Conservation (phyloP, 2,329 filamentous ascomycete species). For the Verticillium isaacii region DNA sequence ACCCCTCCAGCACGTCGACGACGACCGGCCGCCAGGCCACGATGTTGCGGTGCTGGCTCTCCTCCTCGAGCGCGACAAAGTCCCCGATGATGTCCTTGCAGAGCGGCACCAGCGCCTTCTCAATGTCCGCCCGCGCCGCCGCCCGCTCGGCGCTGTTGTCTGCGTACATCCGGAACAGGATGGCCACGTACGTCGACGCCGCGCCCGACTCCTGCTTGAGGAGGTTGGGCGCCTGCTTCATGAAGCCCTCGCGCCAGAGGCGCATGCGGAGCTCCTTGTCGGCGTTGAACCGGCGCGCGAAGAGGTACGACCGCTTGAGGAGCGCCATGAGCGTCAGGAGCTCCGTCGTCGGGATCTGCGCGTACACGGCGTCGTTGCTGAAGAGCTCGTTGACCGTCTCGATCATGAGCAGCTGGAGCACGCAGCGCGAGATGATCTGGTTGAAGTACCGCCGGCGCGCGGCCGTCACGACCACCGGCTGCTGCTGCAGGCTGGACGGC, state of each 20-base stretch:
- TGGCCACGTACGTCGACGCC: conserved; percentile 91
- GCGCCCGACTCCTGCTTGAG: conserved; percentile 94
- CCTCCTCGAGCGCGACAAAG: conserved; percentile 85
- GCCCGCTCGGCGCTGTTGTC: conserved; percentile 80
- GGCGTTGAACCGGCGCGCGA: conserved; percentile 95
- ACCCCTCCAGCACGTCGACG: conserved; percentile 93
- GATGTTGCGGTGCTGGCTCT: conserved; percentile 95
- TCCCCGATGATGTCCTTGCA: conserved; percentile 90
- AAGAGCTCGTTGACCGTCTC: conserved; percentile 99
- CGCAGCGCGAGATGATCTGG: conserved; percentile 97
- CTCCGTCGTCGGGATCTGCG: conserved; percentile 84
- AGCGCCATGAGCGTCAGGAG: conserved; percentile 89
- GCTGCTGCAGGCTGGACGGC: conserved; percentile 70
- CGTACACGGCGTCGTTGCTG: conserved; percentile 92
- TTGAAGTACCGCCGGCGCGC: conserved; percentile 96
- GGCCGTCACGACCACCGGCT: conserved; percentile 87
- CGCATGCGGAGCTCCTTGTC: conserved; percentile 94
- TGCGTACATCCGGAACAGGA: conserved; percentile 95
- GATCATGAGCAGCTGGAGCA: conserved; percentile 97
- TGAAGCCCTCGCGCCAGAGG: conserved; percentile 96
- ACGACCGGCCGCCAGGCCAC: conserved; percentile 96
- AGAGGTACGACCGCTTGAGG: conserved; percentile 93
- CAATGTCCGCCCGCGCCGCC: conserved; percentile 75
- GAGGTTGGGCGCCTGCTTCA: conserved; percentile 97
- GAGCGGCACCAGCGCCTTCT: conserved; percentile 86